Percentiles rank a stretch among this genome's conserved stretches.
Evolutionary conservation across 1,139 yeast species (phyloP).

Genomic region (Yamadazyma trypodendri): DNA sequence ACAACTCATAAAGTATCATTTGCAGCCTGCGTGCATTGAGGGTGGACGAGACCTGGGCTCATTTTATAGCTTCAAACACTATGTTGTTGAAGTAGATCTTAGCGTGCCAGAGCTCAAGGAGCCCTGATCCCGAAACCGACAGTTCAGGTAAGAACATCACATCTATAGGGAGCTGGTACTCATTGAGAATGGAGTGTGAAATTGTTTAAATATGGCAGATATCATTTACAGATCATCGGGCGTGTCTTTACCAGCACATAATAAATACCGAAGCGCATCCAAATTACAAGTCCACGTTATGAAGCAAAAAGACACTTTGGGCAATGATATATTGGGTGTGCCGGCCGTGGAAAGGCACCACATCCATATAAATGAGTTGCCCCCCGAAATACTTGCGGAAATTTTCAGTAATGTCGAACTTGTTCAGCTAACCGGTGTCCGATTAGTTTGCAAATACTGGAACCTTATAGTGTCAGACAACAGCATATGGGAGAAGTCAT

Average conservation of each 20-base stretch:
- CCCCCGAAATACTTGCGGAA: constrained; percentile 56
- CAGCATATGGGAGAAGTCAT: constrained; percentile 61
- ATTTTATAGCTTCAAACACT: too few relatives aligned
- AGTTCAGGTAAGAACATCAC: too few relatives aligned
- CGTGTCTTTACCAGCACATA: background rate
- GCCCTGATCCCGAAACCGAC: too few relatives aligned
- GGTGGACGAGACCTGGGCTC: too few relatives aligned
- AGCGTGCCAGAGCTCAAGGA: too few relatives aligned
- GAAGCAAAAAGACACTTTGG: constrained; percentile 12
- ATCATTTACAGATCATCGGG: too few relatives aligned
- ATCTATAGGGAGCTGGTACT: too few relatives aligned
- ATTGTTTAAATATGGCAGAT: too few relatives aligned
- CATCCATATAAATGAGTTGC: constrained; percentile 38
- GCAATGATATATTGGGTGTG: constrained; percentile 11
- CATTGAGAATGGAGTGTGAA: too few relatives aligned
- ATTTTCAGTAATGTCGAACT: constrained; percentile 60
- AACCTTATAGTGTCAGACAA: constrained; percentile 52
- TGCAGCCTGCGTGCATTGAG: too few relatives aligned
- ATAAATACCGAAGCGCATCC: background rate
- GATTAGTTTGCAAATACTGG: constrained; percentile 57
- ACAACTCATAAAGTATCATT: too few relatives aligned
- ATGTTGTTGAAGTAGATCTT: too few relatives aligned
- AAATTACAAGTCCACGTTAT: background rate
- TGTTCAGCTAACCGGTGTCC: constrained; percentile 45
- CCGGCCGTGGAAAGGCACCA: background rate